phyloP scores from a whole-genome alignment of 169 alveolate genomes.

The Babesia divergens region DNA sequence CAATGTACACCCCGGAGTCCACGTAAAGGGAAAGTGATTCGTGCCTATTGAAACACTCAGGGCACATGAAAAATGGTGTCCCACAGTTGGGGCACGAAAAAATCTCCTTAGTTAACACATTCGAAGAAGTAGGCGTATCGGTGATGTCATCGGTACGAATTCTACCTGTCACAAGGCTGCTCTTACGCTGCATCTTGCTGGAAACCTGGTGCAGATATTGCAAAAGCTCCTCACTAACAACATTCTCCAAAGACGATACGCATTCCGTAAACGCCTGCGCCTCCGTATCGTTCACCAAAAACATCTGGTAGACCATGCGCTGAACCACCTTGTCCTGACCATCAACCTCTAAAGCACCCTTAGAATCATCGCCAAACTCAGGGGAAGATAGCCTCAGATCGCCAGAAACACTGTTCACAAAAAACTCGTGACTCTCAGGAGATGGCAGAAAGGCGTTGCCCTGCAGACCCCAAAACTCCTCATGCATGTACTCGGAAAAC shows the following conservation, averaged over 20 bases:
- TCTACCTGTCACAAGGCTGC: background rate
- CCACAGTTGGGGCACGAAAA: slow-evolving; percentile 77
- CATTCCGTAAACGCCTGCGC: slow-evolving; percentile 22
- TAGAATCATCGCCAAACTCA: background rate
- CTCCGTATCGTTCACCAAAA: slow-evolving; percentile 25
- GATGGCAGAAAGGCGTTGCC: slow-evolving; percentile 77
- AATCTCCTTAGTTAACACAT: slow-evolving; percentile 41
- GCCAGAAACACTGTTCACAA: background rate
- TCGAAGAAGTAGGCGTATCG: slow-evolving; percentile 6
- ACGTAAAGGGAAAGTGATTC: slow-evolving; percentile 63
- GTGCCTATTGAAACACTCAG: slow-evolving; percentile 72
- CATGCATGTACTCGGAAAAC: slow-evolving; percentile 81
- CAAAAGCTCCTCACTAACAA: slow-evolving; percentile 48
- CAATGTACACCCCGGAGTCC: slow-evolving; percentile 70
- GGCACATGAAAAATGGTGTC: slow-evolving; percentile 77
- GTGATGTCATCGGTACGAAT: background rate
- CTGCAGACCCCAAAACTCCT: slow-evolving; percentile 84
- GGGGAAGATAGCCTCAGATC: background rate
- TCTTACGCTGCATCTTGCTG: background rate
- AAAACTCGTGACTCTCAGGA: background rate
- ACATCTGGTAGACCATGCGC: slow-evolving; percentile 37
- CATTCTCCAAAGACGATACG: slow-evolving; percentile 8
- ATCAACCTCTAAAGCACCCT: background rate
- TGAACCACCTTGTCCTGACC: slow-evolving; percentile 7
- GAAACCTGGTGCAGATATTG: slow-evolving; percentile 30